Base-by-base conservation (phyloP, 2,329 filamentous ascomycete genomes). In the Cordyceps javanica region DNA sequence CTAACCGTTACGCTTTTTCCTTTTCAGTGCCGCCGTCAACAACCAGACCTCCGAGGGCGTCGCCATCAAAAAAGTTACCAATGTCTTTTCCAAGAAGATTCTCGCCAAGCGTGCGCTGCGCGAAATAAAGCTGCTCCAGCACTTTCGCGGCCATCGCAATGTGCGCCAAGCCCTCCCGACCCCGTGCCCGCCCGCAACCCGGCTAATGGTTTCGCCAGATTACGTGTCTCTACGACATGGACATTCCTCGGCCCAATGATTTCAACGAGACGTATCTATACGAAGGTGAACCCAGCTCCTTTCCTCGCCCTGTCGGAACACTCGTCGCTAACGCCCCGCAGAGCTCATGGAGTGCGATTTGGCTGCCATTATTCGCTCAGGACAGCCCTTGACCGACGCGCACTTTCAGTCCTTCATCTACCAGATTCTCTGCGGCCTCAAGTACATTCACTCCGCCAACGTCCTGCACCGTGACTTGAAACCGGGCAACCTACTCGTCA, bases 351-450 rank as follows among this genome's bases (percentile, higher is more conserved):
- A 99, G 72, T 97, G 94, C 77, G 94, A 99, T 76, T 76, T 99
- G 72, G 94, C 94, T 32, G 94, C 94, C 64, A 99, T 99, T 72
- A 97, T 99, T 68, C 87, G 94, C 65, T 97, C 93, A 42, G 94
- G 94, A 61, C 94, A 99, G 73, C 92, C 94, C 49, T 81, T 99
- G 71, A 99, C 94, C 69, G 94, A 99, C 71, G 94, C 94, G 57
- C 94, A 99, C 75, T 99, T 99, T 80, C 94, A 99, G 76, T 97
- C 94, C 54, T 99, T 99, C 78, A 97, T 99, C 77, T 99, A 99
- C 80, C 94, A 99, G 81, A 99, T 99, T 65, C 88, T 99, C 6
- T 97, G 94, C 72, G 94, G 94, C 63, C 82, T 99, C 66, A 99
- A 99, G 80, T 99, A 97, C 75, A 97, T 99, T 64, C 94, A 99